Percentiles rank a stretch among this genome's conserved stretches.
Conservation (phyloP, 805 yeast genomes). For the Yamadazyma philogaea region DNA sequence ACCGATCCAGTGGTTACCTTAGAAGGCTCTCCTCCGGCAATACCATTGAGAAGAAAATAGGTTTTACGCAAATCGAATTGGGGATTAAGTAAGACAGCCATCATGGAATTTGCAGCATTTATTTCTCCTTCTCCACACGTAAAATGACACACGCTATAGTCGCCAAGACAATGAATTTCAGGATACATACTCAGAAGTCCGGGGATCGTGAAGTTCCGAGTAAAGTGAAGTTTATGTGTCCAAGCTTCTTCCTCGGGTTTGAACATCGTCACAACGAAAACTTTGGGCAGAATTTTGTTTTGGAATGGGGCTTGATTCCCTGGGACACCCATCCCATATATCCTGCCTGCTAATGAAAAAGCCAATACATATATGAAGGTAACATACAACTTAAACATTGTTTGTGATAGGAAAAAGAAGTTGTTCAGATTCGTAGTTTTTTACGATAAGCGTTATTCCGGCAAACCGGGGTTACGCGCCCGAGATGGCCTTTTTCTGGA, state of each 20-base stretch:
- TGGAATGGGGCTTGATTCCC: neutral
- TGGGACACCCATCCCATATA: neutral
- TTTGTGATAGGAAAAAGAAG: neutral
- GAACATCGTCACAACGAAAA: constrained; percentile 56
- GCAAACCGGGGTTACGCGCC: neutral
- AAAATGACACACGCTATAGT: constrained; percentile 52
- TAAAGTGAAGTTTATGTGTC: constrained; percentile 46
- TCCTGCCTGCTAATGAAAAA: neutral
- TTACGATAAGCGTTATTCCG: neutral
- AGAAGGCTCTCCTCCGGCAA: constrained; percentile 61
- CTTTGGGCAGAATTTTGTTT: constrained; percentile 47
- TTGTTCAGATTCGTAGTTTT: neutral
- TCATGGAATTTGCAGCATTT: constrained; percentile 59
- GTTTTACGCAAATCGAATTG: constrained; percentile 56
- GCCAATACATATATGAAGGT: neutral
- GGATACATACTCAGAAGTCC: constrained; percentile 64
- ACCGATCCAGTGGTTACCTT: constrained; percentile 58
- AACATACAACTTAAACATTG: neutral
- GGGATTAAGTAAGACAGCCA: constrained; percentile 53
- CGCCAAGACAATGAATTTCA: constrained; percentile 49
- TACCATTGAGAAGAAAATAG: constrained; percentile 62
- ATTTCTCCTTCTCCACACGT: constrained; percentile 71
- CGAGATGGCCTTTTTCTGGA: neutral
- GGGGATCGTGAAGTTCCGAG: constrained; percentile 57
- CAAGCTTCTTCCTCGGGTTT: constrained; percentile 51